Base-by-base conservation (phyloP, 2,329 filamentous ascomycete species). In the Xylariaceae sp. region DNA sequence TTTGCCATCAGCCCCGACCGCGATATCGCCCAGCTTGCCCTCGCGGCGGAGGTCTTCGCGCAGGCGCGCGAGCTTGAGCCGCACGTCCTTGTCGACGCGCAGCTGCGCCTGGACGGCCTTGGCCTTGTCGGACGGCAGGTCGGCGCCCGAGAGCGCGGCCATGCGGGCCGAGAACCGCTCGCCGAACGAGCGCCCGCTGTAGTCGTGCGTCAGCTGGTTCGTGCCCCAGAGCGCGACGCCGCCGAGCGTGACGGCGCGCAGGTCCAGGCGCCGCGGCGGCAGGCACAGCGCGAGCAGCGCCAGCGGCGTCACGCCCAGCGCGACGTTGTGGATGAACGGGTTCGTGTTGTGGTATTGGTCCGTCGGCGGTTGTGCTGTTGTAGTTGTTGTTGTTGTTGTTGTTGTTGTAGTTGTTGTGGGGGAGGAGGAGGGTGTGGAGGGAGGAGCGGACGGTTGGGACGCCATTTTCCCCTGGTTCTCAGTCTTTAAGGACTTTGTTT, bases 61-160 rank as follows among this genome's bases (percentile, higher is more conserved):
- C 34, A 43, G 36, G 29, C 56, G 53, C 40, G 50, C 41, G 51
- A 44, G 46, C 48, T 50, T 40, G 51, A 47, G 46, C 52, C 43
- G 43, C 31, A 55, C 56, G n/a, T 51, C 64, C 56, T 41, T 61
- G 53, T 75, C 72, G 43, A 69, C 67, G 36, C 63, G 64, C 34
- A 76, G 60, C 33, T 70, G 59, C 48, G 59, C 59, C 58, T 69
- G 69, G 15, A 65, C 73, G 51, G 63, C 61, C 55, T 59, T 60
- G 14, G 74, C 73, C 36, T 66, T 66, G 50, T 83, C 78, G n/a
- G n/a, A n/a, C 29, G 74, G 76, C 12, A 83, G 74, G 37, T 72
- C 67, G 32, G 65, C 69, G 44, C 68, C 67, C 29, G 76, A 59
- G 30, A 78, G 61, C 12, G 63, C 64, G 17, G 52, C 52, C 47